Base-by-base conservation (phyloP, 352 stramenopile genomes). In the Pythium myriotylum region DNA sequence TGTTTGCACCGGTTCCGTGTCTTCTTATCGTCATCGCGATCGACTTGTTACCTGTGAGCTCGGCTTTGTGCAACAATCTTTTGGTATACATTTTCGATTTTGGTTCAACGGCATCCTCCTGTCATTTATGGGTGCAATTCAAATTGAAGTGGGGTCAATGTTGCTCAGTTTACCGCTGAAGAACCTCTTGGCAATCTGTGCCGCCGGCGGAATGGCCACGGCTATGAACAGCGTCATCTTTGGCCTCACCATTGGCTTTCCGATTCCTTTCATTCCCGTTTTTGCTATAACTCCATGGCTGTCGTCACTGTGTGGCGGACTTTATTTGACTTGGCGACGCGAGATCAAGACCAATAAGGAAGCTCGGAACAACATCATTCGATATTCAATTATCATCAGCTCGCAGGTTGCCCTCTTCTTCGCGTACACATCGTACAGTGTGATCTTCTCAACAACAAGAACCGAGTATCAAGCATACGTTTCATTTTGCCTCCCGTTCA, bases 231-330 rank as follows among this genome's bases (percentile, higher is more conserved):
- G 29, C 29, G 10, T 35, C 29, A 10, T 49, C 5, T 4, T 50
- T 4, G 26, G 39, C 52, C 29, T 32, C 19, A 33, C 29, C 1
- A 33, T 66, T n/a, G 58, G 48, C 0, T 66, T 66, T 22, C 58
- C 49, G 1, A 35, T 37, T 1, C 58, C 58, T 9, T 66, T 66
- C 27, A 6, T 19, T 9, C 14, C 48, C 7, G 49, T 59, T 33
- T 17, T 59, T 2, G 16, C 32, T 5, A 59, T 49, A 0, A 26
- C 7, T 13, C 49, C 41, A 10, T 48, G 37, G 22, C 2, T 48
- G 40, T 7, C 20, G 14, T 32, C 27, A n/a, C 33, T 62, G 20
- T 19, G 27, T 1, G n/a, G 20, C 2, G 27, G 26, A 16, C 32
- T 53, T 3, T 54, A 32, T 23, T 13, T 49, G 29, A 37, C 43